A percentile compares a stretch with the other conserved stretches of the same genome.
These are phyloP conservation scores for Trifolium repens DNA, from an alignment of 306 rosid species.

Conservation along the genomic window DNA sequence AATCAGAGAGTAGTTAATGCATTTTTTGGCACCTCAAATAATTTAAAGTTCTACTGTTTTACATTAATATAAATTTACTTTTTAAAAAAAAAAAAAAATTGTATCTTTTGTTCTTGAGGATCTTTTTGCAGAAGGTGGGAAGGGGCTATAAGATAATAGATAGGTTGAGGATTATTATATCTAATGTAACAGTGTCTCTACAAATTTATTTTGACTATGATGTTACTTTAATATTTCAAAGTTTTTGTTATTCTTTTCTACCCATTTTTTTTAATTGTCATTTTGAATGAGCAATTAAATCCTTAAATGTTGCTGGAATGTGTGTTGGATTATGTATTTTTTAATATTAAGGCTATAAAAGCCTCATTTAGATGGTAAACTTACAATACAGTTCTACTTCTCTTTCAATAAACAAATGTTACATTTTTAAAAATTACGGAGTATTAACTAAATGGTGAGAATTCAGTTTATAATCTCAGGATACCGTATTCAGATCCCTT, in stretches of 20 bases:
- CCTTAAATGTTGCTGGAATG: not conserved
- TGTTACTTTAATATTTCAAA: not conserved
- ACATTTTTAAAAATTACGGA: too few relatives aligned
- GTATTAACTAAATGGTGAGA: too few relatives aligned
- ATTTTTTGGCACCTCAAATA: constrained; percentile 17
- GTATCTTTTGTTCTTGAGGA: not conserved
- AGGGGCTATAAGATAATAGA: not conserved
- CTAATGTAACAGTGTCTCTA: constrained; percentile 3
- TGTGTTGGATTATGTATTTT: not conserved
- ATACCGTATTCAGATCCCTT: too few relatives aligned
- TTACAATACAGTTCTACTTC: too few relatives aligned
- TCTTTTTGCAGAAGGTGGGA: not conserved
- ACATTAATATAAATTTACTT: not conserved
- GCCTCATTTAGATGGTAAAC: too few relatives aligned
- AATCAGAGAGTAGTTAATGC: constrained; percentile 5
- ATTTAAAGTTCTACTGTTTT: not conserved
- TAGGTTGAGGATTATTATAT: not conserved
- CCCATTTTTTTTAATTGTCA: not conserved
- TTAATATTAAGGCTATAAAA: too few relatives aligned
- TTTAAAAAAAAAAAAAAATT: not conserved
- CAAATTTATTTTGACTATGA: not conserved
- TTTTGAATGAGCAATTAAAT: not conserved
- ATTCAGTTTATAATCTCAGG: too few relatives aligned
- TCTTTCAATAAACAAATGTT: not conserved
- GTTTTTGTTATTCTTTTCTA: not conserved